Percentiles rank a stretch among this genome's conserved stretches.
phyloP scores from a whole-genome alignment of 345 rosid genomes.

The Eucalyptus rudis region DNA sequence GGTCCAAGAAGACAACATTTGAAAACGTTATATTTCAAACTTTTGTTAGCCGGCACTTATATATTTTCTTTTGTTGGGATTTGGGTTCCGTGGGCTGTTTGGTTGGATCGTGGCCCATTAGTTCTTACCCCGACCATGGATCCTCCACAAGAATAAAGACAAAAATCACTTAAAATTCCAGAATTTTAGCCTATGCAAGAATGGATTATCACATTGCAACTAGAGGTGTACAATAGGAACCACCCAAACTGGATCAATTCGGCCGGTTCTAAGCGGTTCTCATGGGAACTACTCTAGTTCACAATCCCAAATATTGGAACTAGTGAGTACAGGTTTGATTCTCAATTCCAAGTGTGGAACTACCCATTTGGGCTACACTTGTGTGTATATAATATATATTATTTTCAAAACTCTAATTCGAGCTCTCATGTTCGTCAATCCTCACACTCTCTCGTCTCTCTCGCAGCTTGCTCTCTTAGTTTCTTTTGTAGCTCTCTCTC shows the following conservation, averaged over 20 bases:
- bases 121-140: neutral
- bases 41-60: neutral
- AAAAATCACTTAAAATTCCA: neutral
- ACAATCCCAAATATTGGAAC: rapidly evolving
- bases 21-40: neutral
- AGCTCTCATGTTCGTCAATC: neutral
- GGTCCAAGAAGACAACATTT: neutral
- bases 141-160: neutral
- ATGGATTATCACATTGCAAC: neutral
- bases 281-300: too few relatives aligned
- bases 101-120: neutral
- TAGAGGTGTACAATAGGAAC: neutral
- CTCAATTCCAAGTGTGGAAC: rapidly evolving
- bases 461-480: neutral
- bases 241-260: rapidly evolving
- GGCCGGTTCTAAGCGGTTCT: rapidly evolving
- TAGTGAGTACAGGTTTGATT: rapidly evolving
- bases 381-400: rapidly evolving
- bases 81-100: neutral
- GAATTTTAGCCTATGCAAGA: too few relatives aligned
- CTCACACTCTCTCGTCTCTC: neutral
- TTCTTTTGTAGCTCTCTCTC: neutral
- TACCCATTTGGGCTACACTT: rapidly evolving
- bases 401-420: neutral
- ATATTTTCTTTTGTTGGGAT: neutral